Conservation (phyloP, 805 yeast genomes). For the Sugiyamaella qingdaonensis region DNA sequence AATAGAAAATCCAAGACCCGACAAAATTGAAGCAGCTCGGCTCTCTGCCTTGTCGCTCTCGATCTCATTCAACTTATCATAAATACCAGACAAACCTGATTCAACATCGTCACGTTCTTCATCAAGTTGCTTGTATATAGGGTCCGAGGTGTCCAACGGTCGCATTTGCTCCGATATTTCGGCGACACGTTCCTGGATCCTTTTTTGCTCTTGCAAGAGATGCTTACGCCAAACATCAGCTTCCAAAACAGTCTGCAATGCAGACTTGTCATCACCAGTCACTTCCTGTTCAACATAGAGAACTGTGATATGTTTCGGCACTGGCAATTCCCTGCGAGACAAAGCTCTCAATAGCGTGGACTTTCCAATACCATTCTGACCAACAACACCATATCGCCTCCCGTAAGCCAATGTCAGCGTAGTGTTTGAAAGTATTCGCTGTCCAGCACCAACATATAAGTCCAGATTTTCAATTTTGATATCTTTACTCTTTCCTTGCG, state of each 20-base stretch:
- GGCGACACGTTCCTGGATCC: constrained; percentile 57
- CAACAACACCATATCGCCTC: constrained; percentile 93
- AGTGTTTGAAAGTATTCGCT: constrained; percentile 85
- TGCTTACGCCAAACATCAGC: constrained; percentile 99
- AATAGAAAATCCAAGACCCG: constrained; percentile 88
- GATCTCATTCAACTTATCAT: constrained; percentile 82
- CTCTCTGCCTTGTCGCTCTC: constrained; percentile 98
- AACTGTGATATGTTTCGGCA: constrained; percentile 93
- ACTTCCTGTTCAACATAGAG: constrained; percentile 97
- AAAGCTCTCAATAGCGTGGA: constrained; percentile 88
- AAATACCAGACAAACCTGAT: constrained; percentile 69
- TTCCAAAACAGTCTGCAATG: constrained; percentile 92
- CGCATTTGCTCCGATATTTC: constrained; percentile 51
- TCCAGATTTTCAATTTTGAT: constrained; percentile 91
- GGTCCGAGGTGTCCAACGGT: constrained; percentile 25
- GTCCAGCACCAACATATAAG: constrained; percentile 92
- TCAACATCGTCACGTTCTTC: constrained; percentile 87
- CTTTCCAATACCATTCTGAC: constrained; percentile 99
- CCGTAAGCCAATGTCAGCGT: constrained; percentile 85
- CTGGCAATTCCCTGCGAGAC: constrained; percentile 86
- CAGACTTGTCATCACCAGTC: constrained; percentile 86
- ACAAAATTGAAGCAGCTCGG: constrained; percentile 89
- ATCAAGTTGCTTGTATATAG: constrained; percentile 71
- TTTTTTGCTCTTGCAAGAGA: constrained; percentile 65
- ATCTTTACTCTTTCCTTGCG: constrained; percentile 86